Conservation (phyloP, 768 basidiomycete species). For the Panellus pusillus region DNA sequence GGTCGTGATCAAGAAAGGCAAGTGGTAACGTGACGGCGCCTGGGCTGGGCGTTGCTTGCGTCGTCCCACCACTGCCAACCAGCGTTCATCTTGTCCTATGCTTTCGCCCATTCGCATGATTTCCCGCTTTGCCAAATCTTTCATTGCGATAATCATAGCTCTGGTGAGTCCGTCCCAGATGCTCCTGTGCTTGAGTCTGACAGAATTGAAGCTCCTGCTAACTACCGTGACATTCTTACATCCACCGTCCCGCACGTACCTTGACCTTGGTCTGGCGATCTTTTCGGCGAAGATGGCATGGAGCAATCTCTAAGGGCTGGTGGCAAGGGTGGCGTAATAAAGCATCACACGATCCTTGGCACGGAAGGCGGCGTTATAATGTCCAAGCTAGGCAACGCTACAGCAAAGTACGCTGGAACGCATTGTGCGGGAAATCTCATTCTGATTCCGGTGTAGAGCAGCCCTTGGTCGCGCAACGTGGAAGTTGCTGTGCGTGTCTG, state of each 20-base stretch:
- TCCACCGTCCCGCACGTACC: slow-evolving; percentile 60
- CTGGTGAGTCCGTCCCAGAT: slow-evolving; percentile 39
- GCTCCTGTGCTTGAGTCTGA: not conserved
- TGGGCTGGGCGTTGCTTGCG: too few relatives aligned
- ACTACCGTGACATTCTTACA: slow-evolving; percentile 62
- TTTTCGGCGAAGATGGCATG: slow-evolving; percentile 70
- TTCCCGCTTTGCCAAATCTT: slow-evolving; percentile 59
- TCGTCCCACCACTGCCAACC: too few relatives aligned
- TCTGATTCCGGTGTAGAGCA: slow-evolving; percentile 52
- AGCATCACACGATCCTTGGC: slow-evolving; percentile 23
- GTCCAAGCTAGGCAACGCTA: slow-evolving; percentile 88
- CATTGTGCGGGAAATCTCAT: slow-evolving; percentile 1
- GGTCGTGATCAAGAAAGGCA: too few relatives aligned
- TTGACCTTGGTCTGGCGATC: slow-evolving; percentile 70
- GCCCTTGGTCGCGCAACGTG: slow-evolving; percentile 88
- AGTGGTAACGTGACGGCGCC: too few relatives aligned
- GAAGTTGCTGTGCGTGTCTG: slow-evolving; percentile 70
- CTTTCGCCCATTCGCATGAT: slow-evolving; percentile 36
- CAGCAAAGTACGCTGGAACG: slow-evolving; percentile 65
- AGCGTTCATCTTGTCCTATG: too few relatives aligned
- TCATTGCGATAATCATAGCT: slow-evolving; percentile 44
- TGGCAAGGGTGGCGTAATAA: slow-evolving; percentile 15
- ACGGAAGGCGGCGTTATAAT: slow-evolving; percentile 77
- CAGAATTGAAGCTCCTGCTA: slow-evolving; percentile 49
- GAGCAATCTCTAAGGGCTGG: slow-evolving; percentile 37